Conservation (phyloP, 1,284 basidiomycete genomes). For the Bjerkandera adusta region DNA sequence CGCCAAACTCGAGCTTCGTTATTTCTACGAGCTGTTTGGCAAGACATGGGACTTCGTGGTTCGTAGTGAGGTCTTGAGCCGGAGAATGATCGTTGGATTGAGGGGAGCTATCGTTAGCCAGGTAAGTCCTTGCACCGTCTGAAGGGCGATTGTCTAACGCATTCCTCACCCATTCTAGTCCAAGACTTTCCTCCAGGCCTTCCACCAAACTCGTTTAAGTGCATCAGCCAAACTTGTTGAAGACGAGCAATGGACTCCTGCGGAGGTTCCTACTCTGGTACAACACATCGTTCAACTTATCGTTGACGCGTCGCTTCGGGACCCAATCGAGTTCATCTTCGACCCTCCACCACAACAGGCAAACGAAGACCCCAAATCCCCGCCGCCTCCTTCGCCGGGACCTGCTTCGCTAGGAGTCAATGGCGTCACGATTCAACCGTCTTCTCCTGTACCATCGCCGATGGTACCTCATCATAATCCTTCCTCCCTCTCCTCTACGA, state of each 20-base stretch:
- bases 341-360: conserved; percentile 19
- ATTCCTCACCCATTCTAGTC: conserved; percentile 53
- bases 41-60: conserved; percentile 90
- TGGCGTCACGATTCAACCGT: conserved; percentile 21
- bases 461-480: conserved; percentile 16
- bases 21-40: conserved; percentile 84
- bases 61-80: conserved; percentile 79
- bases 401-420: conserved; percentile 22
- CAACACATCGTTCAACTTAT: conserved; percentile 77
- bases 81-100: conserved; percentile 90
- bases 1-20: conserved; percentile 63
- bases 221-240: conserved; percentile 88
- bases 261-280: conserved; percentile 65
- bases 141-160: conserved; percentile 14
- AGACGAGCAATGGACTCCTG: conserved; percentile 86
- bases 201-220: conserved; percentile 83
- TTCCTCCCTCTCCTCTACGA: conserved; percentile 15
- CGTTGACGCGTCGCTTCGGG: conserved; percentile 79
- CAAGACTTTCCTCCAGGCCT: conserved; percentile 82
- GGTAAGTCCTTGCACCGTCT: conserved; percentile 38
- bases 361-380: conserved; percentile 23
- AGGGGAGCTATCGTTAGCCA: conserved; percentile 82
- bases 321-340: conserved; percentile 65
- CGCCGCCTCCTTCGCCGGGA: conserved; percentile 17
- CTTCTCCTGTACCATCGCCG: conserved; percentile 31